Conservation (phyloP, 192 early-diverging fungal genomes). For the Coemansia sp. region DNA sequence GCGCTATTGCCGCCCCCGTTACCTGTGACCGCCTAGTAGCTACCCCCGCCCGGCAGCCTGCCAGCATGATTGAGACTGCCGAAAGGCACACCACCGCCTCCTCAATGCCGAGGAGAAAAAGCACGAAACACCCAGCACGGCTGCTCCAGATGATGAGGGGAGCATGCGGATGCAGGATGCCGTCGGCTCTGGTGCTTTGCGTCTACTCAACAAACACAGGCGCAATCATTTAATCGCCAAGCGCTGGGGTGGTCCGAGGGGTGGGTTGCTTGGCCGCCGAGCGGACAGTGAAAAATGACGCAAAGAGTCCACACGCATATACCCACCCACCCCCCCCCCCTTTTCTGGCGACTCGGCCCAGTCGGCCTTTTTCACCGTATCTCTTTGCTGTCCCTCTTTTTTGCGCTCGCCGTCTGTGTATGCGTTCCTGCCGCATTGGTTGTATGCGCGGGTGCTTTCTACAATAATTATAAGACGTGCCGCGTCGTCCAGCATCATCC, state of each 20-base stretch:
- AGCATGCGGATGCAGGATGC: too few relatives aligned
- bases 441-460: too few relatives aligned
- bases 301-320: constrained; percentile 1
- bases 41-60: too few relatives aligned
- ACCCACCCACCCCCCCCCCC: constrained; percentile 2
- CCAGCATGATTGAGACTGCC: too few relatives aligned
- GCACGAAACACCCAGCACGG: too few relatives aligned
- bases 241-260: constrained; percentile 2
- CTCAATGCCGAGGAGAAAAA: too few relatives aligned
- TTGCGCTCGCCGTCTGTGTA: neutral
- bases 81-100: too few relatives aligned
- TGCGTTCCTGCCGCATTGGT: too few relatives aligned
- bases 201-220: constrained; percentile 8
- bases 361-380: neutral
- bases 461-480: constrained; percentile 6
- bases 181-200: neutral
- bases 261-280: constrained; percentile 6
- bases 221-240: neutral
- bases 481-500: constrained; percentile 25
- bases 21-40: too few relatives aligned
- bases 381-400: constrained; percentile 1
- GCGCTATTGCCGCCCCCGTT: too few relatives aligned
- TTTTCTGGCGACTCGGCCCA: too few relatives aligned
- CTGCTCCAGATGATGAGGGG: too few relatives aligned
- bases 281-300: constrained; percentile 15